Evolutionary conservation across 2,329 filamentous ascomycete species (phyloP).

Genomic region (Chrysoporthe austroafricana): DNA sequence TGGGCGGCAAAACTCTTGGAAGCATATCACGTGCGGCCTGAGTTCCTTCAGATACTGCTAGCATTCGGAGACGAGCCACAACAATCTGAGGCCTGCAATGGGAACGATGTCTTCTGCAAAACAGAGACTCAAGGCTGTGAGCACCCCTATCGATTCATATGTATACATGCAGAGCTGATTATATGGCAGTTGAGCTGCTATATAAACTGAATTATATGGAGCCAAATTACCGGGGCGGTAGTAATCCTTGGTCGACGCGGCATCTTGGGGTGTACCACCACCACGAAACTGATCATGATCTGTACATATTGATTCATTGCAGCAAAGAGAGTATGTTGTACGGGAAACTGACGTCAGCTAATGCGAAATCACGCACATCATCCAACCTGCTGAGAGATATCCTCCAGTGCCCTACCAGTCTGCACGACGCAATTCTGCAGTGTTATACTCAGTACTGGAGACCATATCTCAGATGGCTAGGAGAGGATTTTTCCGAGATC

Average conservation of each 20-base stretch:
- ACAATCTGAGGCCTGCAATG: conserved; percentile 27
- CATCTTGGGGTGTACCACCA: conserved; percentile 30
- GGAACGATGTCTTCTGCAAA: conserved; percentile 16
- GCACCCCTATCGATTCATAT: background rate
- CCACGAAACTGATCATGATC: conserved; percentile 19
- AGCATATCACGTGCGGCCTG: conserved; percentile 13
- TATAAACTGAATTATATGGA: conserved; percentile 30
- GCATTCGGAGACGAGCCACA: conserved; percentile 28
- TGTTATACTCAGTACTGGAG: conserved; percentile 27
- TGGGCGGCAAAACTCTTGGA: conserved; percentile 18
- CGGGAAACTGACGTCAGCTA: background rate
- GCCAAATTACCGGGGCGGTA: conserved; percentile 15
- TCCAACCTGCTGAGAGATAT: background rate
- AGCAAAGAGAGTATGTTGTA: conserved; percentile 20
- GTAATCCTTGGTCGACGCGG: conserved; percentile 24
- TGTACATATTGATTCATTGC: conserved; percentile 25
- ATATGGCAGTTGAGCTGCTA: conserved; percentile 12
- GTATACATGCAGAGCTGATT: background rate
- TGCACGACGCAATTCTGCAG: conserved; percentile 23
- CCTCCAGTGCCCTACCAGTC: conserved; percentile 2
- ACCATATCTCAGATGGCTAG: conserved; percentile 25
- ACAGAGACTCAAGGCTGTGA: conserved; percentile 7
- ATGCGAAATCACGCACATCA: too few species aligned
- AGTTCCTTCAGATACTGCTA: conserved; percentile 23
- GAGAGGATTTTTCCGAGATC: conserved; percentile 20